Percentiles rank a stretch among this genome's conserved stretches.
phyloP scores from a whole-genome alignment of 2,329 filamentous ascomycete species.

The Calcarisporium arbuscula region DNA sequence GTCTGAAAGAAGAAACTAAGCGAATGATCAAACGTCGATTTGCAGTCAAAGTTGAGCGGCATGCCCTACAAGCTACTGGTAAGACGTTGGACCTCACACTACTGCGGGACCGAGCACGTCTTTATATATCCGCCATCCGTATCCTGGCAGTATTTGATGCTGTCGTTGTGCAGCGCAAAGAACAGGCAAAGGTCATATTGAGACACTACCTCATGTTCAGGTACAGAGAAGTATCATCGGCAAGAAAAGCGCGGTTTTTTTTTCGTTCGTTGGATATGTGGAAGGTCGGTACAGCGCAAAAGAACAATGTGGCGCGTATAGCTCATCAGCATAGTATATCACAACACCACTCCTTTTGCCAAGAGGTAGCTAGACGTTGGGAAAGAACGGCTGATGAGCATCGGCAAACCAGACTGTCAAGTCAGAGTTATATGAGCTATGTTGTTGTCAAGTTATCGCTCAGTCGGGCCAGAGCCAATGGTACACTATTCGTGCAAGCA shows the following conservation, averaged over 20 bases:
- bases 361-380: too few relatives aligned
- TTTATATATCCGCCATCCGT: constrained; percentile 24
- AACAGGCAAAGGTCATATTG: constrained; percentile 20
- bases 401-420: constrained; percentile 12
- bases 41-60: constrained; percentile 11
- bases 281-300: constrained; percentile 14
- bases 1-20: constrained; percentile 11
- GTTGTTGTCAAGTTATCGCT: constrained; percentile 18
- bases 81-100: constrained; percentile 12
- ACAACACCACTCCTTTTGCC: constrained; percentile 5
- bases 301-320: constrained; percentile 11
- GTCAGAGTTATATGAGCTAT: constrained; percentile 14
- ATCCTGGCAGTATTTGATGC: constrained; percentile 20
- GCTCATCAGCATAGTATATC: constrained; percentile 10
- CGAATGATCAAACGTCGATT: constrained; percentile 8
- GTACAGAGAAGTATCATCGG: constrained; percentile 27
- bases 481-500: constrained; percentile 18
- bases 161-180: constrained; percentile 18
- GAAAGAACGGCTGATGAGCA: constrained; percentile 6
- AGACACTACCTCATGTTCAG: constrained; percentile 27
- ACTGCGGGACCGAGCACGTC: constrained; percentile 19
- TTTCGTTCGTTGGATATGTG: constrained; percentile 24
- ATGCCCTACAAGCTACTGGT: constrained; percentile 8
- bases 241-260: constrained; percentile 25
- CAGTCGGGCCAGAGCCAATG: constrained; percentile 13